Evolutionary conservation across 257 asterid genomes (phyloP).

Genomic region (Salvia rosmarinus): DNA sequence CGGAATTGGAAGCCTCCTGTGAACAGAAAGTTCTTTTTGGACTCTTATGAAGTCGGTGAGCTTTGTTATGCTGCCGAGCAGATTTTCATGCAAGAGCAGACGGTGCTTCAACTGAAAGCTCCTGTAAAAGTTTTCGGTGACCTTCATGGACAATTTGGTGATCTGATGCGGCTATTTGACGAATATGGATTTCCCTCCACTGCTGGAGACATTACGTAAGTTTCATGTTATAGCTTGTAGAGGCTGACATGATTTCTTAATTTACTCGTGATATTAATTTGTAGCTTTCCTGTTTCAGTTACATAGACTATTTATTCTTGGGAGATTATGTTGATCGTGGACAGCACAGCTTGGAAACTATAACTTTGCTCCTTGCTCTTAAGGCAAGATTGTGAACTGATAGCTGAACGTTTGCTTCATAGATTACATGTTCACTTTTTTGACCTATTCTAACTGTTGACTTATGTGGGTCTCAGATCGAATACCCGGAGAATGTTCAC

Average conservation of each 20-base stretch:
- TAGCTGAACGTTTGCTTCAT: constrained; percentile 11
- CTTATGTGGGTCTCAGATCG: constrained; percentile 60
- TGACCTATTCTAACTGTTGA: constrained; percentile 22
- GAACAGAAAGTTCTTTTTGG: constrained; percentile 91
- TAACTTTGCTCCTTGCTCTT: constrained; percentile 92
- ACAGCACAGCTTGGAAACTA: constrained; percentile 99
- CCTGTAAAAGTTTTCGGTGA: constrained; percentile 98
- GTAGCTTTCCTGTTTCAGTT: constrained; percentile 59
- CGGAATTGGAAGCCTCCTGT: constrained; percentile 95
- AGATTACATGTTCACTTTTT: background rate
- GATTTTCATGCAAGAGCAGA: constrained; percentile 94
- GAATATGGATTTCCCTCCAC: constrained; percentile 99
- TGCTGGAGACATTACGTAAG: constrained; percentile 98
- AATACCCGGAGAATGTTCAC: constrained; percentile 95
- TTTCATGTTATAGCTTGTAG: constrained; percentile 34
- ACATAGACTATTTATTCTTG: constrained; percentile 92
- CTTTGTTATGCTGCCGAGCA: constrained; percentile 99
- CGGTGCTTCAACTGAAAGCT: constrained; percentile 98
- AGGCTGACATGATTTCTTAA: background rate
- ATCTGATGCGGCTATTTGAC: constrained; percentile 94
- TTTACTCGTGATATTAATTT: constrained; percentile 15
- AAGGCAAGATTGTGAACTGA: constrained; percentile 59
- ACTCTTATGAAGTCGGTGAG: constrained; percentile 96
- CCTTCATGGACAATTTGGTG: constrained; percentile 99
- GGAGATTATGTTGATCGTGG: constrained; percentile 99